A percentile compares a stretch with the other conserved stretches of the same genome.
Evolutionary conservation across 805 yeast species (phyloP).

Genomic region (Naumovozyma baii): DNA sequence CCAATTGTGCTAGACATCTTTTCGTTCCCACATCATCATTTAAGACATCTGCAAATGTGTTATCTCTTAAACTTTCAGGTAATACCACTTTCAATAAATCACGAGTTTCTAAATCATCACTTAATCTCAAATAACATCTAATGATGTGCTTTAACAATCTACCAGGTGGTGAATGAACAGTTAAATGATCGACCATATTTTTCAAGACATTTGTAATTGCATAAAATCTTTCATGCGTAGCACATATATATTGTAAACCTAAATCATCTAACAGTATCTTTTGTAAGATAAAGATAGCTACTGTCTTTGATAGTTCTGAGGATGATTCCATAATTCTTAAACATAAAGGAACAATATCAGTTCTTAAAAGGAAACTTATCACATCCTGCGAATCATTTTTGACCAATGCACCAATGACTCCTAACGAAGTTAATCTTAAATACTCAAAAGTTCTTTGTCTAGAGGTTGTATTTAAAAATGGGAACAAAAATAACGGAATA

Average conservation of each 20-base stretch:
- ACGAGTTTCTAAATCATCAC: constrained; percentile 86
- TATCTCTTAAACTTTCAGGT: constrained; percentile 73
- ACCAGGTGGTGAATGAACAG: constrained; percentile 59
- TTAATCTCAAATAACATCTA: constrained; percentile 80
- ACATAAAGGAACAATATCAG: constrained; percentile 93
- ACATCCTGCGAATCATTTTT: constrained; percentile 95
- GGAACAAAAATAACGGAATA: constrained; percentile 84
- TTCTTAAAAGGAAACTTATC: constrained; percentile 80
- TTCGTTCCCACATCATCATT: constrained; percentile 85
- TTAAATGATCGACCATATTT: constrained; percentile 79
- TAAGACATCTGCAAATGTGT: constrained; percentile 63
- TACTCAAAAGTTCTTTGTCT: constrained; percentile 91
- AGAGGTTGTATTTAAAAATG: constrained; percentile 85
- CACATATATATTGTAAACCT: constrained; percentile 87
- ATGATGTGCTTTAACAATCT: constrained; percentile 87
- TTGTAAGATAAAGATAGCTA: constrained; percentile 91
- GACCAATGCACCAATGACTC: constrained; percentile 94
- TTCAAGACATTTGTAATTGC: constrained; percentile 87
- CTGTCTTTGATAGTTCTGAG: constrained; percentile 88
- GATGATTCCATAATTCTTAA: constrained; percentile 91
- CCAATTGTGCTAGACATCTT: constrained; percentile 73
- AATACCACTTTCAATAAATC: constrained; percentile 72
- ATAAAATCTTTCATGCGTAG: constrained; percentile 86
- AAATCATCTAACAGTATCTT: constrained; percentile 85
- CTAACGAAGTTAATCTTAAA: constrained; percentile 81